Conservation (phyloP, 768 basidiomycete genomes). For the Mycena floridula region DNA sequence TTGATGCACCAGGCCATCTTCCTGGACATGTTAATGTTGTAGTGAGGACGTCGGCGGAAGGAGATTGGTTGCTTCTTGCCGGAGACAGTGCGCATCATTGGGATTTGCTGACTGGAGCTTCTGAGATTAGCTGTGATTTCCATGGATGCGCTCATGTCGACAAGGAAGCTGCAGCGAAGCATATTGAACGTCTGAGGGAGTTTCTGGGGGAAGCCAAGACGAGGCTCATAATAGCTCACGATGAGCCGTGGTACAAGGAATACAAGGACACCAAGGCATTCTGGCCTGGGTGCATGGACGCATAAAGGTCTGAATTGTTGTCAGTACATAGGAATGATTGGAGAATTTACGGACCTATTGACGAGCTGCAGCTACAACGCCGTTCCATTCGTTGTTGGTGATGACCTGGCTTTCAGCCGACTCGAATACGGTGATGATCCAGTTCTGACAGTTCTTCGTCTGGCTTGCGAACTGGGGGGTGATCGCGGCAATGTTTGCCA, state of each 20-base stretch:
- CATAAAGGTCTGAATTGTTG: no score
- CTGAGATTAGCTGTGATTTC: slow-evolving; percentile 27
- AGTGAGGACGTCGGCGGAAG: slow-evolving; percentile 44
- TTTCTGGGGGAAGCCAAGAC: slow-evolving; percentile 32
- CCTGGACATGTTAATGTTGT: slow-evolving; percentile 49
- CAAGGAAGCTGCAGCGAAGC: slow-evolving; percentile 33
- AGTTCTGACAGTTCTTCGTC: no score
- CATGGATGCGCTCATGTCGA: slow-evolving; percentile 37
- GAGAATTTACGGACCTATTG: no score
- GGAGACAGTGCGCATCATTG: slow-evolving; percentile 53
- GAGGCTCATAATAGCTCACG: slow-evolving; percentile 47
- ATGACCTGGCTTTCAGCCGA: no score
- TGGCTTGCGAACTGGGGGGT: no score
- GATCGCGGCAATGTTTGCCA: no score
- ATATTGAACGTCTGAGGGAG: slow-evolving; percentile 32
- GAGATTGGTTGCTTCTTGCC: slow-evolving; percentile 48
- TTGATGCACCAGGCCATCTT: slow-evolving; percentile 53
- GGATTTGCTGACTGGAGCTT: slow-evolving; percentile 40
- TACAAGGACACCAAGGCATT: slow-evolving; percentile 38
- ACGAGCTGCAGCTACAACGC: no score
- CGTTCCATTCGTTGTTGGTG: no score
- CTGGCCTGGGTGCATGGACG: no score
- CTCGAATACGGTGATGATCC: no score
- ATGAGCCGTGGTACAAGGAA: slow-evolving; percentile 42
- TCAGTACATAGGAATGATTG: no score